Evolutionary conservation across 192 early-diverging fungal species (phyloP).

Genomic region (Phycomyces nitens): DNA sequence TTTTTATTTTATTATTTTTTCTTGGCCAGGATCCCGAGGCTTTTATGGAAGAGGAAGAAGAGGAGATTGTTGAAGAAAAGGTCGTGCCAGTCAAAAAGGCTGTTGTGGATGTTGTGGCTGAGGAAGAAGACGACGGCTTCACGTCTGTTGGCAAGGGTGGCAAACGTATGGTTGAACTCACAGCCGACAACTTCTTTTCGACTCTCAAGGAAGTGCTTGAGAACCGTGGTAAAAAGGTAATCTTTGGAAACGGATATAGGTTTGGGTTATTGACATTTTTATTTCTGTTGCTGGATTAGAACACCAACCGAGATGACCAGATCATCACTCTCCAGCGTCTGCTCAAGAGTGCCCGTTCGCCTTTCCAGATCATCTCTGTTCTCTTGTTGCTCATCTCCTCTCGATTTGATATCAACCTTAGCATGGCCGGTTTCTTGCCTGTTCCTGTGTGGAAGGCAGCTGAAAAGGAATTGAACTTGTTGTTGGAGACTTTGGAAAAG

Average conservation of each 20-base stretch:
- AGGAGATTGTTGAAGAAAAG: constrained; percentile 47
- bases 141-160: constrained; percentile 65
- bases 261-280: constrained; percentile 2
- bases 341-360: constrained; percentile 55
- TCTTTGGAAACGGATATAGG: constrained; percentile 4
- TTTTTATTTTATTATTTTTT: neutral
- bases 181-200: constrained; percentile 77
- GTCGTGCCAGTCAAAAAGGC: constrained; percentile 38
- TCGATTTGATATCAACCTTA: constrained; percentile 80
- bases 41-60: constrained; percentile 21
- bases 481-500: constrained; percentile 76
- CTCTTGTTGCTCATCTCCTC: constrained; percentile 82
- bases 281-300: constrained; percentile 38
- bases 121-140: constrained; percentile 61
- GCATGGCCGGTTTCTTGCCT: constrained; percentile 66
- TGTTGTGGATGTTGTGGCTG: neutral
- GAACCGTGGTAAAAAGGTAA: constrained; percentile 87
- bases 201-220: constrained; percentile 72
- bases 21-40: constrained; percentile 32
- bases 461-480: constrained; percentile 65
- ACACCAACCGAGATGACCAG: constrained; percentile 79
- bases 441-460: constrained; percentile 79
- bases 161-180: constrained; percentile 55
- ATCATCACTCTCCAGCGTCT: constrained; percentile 65
- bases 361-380: constrained; percentile 80